A percentile compares a stretch with the other conserved stretches of the same genome.
Evolutionary conservation across 2,329 filamentous ascomycete genomes (phyloP).

Genomic region (Eutypella sp.): DNA sequence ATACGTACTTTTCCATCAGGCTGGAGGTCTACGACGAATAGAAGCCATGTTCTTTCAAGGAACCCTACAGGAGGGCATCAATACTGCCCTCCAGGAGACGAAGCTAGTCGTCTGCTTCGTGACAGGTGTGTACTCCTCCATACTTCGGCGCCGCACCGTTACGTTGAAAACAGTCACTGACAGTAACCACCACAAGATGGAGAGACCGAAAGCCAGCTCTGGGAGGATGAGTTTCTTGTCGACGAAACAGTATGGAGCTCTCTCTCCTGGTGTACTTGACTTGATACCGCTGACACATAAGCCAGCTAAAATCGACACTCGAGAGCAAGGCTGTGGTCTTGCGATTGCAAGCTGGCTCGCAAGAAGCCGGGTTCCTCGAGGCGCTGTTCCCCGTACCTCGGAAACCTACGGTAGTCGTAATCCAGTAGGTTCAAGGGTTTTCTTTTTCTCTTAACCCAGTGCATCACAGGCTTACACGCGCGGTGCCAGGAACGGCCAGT

Average conservation of each 20-base stretch:
- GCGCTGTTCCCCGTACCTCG: slow-evolving; percentile 78
- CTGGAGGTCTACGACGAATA: too few species aligned
- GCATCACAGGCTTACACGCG: slow-evolving; percentile 5
- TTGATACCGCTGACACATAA: not conserved
- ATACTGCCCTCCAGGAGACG: slow-evolving; percentile 64
- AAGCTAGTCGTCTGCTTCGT: slow-evolving; percentile 86
- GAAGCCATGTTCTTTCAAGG: slow-evolving; percentile 78
- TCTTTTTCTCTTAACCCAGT: too few species aligned
- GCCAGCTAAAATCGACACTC: slow-evolving; percentile 53
- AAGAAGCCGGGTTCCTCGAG: slow-evolving; percentile 75
- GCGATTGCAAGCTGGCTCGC: slow-evolving; percentile 64
- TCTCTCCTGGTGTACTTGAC: slow-evolving; percentile 6
- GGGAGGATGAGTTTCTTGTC: slow-evolving; percentile 66
- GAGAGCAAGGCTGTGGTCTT: slow-evolving; percentile 62
- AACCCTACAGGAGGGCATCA: slow-evolving; percentile 75
- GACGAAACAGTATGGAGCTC: slow-evolving; percentile 46
- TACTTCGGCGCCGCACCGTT: too few species aligned
- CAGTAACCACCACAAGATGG: slow-evolving; percentile 57
- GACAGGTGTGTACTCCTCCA: slow-evolving; percentile 56
- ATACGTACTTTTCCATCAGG: too few species aligned
- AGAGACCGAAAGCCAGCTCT: slow-evolving; percentile 60
- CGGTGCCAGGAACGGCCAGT: slow-evolving; percentile 63
- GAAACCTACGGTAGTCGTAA: slow-evolving; percentile 74
- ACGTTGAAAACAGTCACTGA: too few species aligned
- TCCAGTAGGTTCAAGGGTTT: slow-evolving; percentile 63